Percentiles rank a stretch among this genome's conserved stretches.
Conservation (phyloP, 495 filamentous ascomycete species). For the Bathelium albidoporum region DNA sequence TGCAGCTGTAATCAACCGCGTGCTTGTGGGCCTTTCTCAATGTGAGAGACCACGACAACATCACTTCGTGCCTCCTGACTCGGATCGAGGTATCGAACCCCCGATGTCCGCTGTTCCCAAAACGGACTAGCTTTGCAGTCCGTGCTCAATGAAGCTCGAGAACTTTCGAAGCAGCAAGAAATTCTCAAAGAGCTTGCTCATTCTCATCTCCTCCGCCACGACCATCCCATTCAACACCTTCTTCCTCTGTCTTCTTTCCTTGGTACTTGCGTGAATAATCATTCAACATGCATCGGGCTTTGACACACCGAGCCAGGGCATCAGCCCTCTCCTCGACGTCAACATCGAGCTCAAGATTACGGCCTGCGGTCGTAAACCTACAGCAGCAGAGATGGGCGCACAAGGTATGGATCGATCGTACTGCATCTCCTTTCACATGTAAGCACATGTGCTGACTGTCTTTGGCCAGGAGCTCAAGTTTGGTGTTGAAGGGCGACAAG, state of each 20-base stretch:
- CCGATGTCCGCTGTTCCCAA: not conserved
- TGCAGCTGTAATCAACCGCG: too few relatives aligned
- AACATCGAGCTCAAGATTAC: constrained; percentile 27
- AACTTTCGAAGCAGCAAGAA: constrained; percentile 5
- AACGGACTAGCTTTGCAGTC: not conserved
- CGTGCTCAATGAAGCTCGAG: constrained; percentile 3
- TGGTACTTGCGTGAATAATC: not conserved
- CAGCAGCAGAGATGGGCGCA: constrained; percentile 89
- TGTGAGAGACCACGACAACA: too few relatives aligned
- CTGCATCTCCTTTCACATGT: constrained; percentile 8
- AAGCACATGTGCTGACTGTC: constrained; percentile 4
- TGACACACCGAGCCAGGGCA: constrained; percentile 53
- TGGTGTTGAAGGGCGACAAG: constrained; percentile 83
- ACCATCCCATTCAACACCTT: not conserved
- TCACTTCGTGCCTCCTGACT: too few relatives aligned
- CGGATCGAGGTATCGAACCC: not conserved
- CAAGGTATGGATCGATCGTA: constrained; percentile 56
- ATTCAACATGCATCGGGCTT: constrained; percentile 67
- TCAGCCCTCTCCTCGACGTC: constrained; percentile 61
- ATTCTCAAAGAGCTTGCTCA: not conserved
- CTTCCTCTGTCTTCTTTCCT: not conserved
- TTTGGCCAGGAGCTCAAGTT: constrained; percentile 81
- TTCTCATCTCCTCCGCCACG: not conserved
- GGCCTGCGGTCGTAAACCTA: constrained; percentile 44
- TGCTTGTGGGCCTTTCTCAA: too few relatives aligned